Evolutionary conservation across 805 yeast species (phyloP).

Genomic region (Monosporozyma solicola): DNA sequence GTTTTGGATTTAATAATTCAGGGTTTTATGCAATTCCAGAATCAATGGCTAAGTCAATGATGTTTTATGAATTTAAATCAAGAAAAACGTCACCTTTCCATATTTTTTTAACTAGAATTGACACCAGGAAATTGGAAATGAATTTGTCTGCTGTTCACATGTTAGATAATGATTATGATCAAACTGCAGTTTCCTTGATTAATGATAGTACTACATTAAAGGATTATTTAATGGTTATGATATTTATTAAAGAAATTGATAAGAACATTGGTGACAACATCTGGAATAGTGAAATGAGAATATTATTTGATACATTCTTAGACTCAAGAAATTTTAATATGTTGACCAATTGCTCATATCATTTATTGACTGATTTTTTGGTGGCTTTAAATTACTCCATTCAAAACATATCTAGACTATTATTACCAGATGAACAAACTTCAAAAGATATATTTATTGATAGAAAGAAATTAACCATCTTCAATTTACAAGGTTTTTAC

Average conservation of each 20-base stretch:
- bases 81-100: slow-evolving; percentile 16
- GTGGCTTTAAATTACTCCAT: slow-evolving; percentile 27
- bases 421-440: slow-evolving; percentile 12
- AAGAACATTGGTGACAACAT: slow-evolving; percentile 17
- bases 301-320: slow-evolving; percentile 17
- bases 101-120: slow-evolving; percentile 24
- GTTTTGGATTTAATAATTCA: slow-evolving; percentile 21
- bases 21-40: slow-evolving; percentile 27
- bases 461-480: slow-evolving; percentile 17
- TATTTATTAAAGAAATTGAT: slow-evolving; percentile 19
- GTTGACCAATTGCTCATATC: slow-evolving; percentile 22
- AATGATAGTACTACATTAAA: slow-evolving; percentile 19
- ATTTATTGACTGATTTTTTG: slow-evolving; percentile 23
- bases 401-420: slow-evolving; percentile 22
- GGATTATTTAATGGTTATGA: slow-evolving; percentile 25
- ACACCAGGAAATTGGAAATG: slow-evolving; percentile 21
- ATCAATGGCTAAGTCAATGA: slow-evolving; percentile 17
- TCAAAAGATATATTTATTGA: slow-evolving; percentile 11
- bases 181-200: slow-evolving; percentile 8
- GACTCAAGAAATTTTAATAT: slow-evolving; percentile 17
- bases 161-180: neutral
- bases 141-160: neutral
- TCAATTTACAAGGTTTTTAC: slow-evolving; percentile 25
- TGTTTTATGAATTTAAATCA: slow-evolving; percentile 25
- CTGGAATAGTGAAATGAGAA: slow-evolving; percentile 18